These are phyloP conservation scores for Berberis thunbergii DNA, from an alignment of 164 flowering plant species.

Conservation along the genomic window DNA sequence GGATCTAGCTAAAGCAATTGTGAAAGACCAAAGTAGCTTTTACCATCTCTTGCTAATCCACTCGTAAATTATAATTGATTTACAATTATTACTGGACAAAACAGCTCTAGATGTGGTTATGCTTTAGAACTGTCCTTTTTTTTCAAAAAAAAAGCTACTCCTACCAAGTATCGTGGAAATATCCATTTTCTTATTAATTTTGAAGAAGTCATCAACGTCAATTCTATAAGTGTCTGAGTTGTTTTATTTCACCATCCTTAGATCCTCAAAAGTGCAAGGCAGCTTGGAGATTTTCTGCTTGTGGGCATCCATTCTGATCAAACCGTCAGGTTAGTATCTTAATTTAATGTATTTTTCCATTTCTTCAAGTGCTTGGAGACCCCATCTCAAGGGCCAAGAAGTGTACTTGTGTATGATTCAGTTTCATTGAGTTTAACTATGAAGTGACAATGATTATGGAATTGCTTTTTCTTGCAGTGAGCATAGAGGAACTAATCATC, in stretches of 20 bases:
- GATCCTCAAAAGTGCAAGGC: slow-evolving; percentile 83
- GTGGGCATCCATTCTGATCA: slow-evolving; percentile 96
- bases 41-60: too few species aligned
- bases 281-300: slow-evolving; percentile 92
- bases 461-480: slow-evolving; percentile 38
- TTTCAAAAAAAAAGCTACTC: too few species aligned
- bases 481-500: slow-evolving; percentile 42
- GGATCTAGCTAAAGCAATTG: too few species aligned
- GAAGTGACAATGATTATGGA: background rate
- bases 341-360: background rate
- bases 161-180: too few species aligned
- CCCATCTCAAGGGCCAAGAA: background rate
- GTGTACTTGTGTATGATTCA: background rate
- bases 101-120: too few species aligned
- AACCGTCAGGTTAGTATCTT: slow-evolving; percentile 58
- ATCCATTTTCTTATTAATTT: background rate
- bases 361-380: background rate
- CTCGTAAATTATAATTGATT: too few species aligned
- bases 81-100: too few species aligned
- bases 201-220: background rate
- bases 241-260: slow-evolving; percentile 15
- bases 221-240: background rate
- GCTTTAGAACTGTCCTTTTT: too few species aligned
- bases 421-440: background rate
- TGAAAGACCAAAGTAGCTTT: too few species aligned